Evolutionary conservation across 116 monocot species (phyloP).

Genomic region (Trichopus zeylanicus): DNA sequence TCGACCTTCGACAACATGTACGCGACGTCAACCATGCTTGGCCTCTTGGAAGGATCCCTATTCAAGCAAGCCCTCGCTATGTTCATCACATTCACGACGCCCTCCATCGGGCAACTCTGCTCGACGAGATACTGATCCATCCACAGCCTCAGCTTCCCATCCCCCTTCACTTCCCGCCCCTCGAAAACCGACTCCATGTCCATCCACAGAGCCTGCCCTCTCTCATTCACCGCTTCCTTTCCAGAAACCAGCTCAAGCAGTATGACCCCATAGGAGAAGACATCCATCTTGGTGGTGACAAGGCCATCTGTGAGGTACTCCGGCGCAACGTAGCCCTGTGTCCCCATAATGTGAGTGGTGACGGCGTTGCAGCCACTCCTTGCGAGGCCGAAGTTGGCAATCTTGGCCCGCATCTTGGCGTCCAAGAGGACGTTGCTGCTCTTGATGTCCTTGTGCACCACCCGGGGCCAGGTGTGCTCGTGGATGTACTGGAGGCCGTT

Average conservation of each 20-base stretch:
- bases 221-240: slow-evolving; percentile 33
- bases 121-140: slow-evolving; percentile 39
- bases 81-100: slow-evolving; percentile 34
- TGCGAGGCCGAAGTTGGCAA: slow-evolving; percentile 87
- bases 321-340: slow-evolving; percentile 73
- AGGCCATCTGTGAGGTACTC: slow-evolving; percentile 70
- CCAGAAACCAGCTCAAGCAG: slow-evolving; percentile 75
- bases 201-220: slow-evolving; percentile 38
- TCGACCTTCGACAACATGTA: slow-evolving; percentile 64
- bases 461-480: slow-evolving; percentile 81
- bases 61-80: slow-evolving; percentile 59
- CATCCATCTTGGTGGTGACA: slow-evolving; percentile 79
- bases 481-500: slow-evolving; percentile 94
- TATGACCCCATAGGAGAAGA: slow-evolving; percentile 79
- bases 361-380: slow-evolving; percentile 70
- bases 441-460: slow-evolving; percentile 87
- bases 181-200: slow-evolving; percentile 31
- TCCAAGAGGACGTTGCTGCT: slow-evolving; percentile 73
- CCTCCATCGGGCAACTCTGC: slow-evolving; percentile 29
- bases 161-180: slow-evolving; percentile 9
- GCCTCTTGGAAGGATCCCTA: slow-evolving; percentile 57
- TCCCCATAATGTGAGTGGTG: slow-evolving; percentile 70
- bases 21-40: slow-evolving; percentile 76
- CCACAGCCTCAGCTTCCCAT: slow-evolving; percentile 29
- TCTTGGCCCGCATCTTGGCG: slow-evolving; percentile 52